Evolutionary conservation across 2,329 filamentous ascomycete species (phyloP).

Genomic region (Bipolaris bicolor): DNA sequence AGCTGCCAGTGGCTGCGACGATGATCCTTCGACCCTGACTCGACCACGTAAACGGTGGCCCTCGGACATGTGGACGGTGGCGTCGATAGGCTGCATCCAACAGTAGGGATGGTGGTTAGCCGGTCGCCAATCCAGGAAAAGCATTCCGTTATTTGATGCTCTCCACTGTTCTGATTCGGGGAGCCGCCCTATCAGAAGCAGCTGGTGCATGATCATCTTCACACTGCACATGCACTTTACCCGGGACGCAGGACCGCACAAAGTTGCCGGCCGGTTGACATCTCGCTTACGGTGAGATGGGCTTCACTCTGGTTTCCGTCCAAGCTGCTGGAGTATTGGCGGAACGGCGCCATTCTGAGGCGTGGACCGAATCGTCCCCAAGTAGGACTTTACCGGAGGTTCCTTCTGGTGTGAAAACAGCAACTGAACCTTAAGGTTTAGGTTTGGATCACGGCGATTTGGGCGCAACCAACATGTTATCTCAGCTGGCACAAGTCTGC

Average conservation of each 20-base stretch:
- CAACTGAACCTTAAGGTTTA: neutral
- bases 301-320: slow-evolving; percentile 18
- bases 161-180: slow-evolving; percentile 25
- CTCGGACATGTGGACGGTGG: slow-evolving; percentile 15
- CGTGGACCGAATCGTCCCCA: neutral
- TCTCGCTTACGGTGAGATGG: slow-evolving; percentile 26
- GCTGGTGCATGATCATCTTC: slow-evolving; percentile 22
- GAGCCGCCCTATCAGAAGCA: slow-evolving; percentile 10
- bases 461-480: neutral
- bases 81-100: slow-evolving; percentile 18
- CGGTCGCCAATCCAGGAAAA: slow-evolving; percentile 29
- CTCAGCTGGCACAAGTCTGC: neutral
- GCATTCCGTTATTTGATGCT: slow-evolving; percentile 12
- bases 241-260: slow-evolving; percentile 40
- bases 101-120: slow-evolving; percentile 29
- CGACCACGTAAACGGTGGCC: slow-evolving; percentile 16
- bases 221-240: slow-evolving; percentile 32
- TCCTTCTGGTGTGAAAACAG: neutral
- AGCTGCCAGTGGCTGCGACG: slow-evolving; percentile 21
- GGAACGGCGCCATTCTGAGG: slow-evolving; percentile 10
- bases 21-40: slow-evolving; percentile 18
- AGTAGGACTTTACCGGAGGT: neutral
- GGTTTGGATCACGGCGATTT: too few species aligned
- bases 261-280: slow-evolving; percentile 23
- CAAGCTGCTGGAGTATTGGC: slow-evolving; percentile 9